Percentiles rank a stretch among this genome's conserved stretches.
These are phyloP conservation scores for Moniliophthora roreri DNA, from an alignment of 1,284 basidiomycete genomes.

Conservation along the genomic window DNA sequence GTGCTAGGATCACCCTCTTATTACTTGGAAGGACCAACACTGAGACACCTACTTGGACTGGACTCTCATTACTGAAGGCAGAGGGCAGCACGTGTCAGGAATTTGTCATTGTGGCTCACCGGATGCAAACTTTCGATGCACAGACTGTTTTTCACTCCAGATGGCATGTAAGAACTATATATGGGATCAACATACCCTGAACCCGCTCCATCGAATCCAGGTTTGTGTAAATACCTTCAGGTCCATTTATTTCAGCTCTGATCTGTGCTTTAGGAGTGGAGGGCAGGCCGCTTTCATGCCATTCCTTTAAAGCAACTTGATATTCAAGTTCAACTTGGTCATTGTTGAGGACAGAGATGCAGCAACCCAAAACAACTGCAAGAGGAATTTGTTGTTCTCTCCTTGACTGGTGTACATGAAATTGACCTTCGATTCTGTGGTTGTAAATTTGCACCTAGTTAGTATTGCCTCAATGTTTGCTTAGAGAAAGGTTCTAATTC, in stretches of 20 bases:
- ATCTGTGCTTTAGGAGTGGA: too few relatives aligned
- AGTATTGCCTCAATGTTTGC: not conserved
- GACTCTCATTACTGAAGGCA: conserved; percentile 11
- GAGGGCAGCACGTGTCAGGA: conserved; percentile 1
- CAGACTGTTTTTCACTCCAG: conserved; percentile 12
- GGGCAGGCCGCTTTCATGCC: too few relatives aligned
- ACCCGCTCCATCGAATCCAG: conserved; percentile 10
- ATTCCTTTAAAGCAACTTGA: not conserved
- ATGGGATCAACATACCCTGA: not conserved
- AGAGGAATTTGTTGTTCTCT: conserved; percentile 15
- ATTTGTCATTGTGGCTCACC: conserved; percentile 5
- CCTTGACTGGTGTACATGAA: conserved; percentile 16
- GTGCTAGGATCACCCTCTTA: conserved; percentile 17
- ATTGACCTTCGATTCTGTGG: conserved; percentile 20
- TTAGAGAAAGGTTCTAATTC: too few relatives aligned
- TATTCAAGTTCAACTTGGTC: not conserved
- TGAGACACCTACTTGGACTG: conserved; percentile 14
- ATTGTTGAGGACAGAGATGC: not conserved
- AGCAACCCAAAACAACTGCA: too few relatives aligned
- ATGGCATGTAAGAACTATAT: conserved; percentile 9
- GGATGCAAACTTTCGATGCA: conserved; percentile 8
- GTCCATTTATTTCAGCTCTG: too few relatives aligned
- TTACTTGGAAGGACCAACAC: conserved; percentile 15
- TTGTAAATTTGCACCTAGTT: conserved; percentile 6
- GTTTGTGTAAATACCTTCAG: not conserved